A percentile compares a stretch with the other conserved stretches of the same genome.
These are phyloP conservation scores for Melampsora americana DNA, from an alignment of 1,284 basidiomycete species.

Conservation along the genomic window DNA sequence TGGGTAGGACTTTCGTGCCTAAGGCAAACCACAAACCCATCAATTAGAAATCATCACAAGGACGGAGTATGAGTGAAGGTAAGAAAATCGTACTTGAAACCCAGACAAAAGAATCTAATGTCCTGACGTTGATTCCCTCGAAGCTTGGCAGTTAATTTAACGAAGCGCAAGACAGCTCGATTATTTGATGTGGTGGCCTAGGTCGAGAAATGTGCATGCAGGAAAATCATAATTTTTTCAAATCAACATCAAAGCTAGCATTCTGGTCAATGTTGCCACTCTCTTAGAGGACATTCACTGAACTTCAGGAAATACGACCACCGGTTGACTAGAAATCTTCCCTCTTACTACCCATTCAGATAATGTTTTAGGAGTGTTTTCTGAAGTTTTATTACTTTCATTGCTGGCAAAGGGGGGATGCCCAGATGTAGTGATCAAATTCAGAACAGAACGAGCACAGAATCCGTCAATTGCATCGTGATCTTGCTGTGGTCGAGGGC, in stretches of 20 bases:
- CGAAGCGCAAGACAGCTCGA: constrained; percentile 26
- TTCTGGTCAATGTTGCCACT: not conserved
- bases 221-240: not conserved
- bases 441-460: not conserved
- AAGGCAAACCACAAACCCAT: not conserved
- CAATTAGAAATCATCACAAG: too few relatives aligned
- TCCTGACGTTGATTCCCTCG: constrained; percentile 11
- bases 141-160: constrained; percentile 8
- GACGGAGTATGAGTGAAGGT: too few relatives aligned
- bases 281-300: not conserved
- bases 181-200: constrained; percentile 42
- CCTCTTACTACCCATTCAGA: constrained; percentile 2
- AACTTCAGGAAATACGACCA: constrained; percentile 36
- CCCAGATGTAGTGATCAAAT: constrained; percentile 8
- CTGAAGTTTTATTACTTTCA: not conserved
- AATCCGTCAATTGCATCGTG: constrained; percentile 8
- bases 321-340: not conserved
- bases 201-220: not conserved
- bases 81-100: constrained; percentile 25
- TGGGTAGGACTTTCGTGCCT: constrained; percentile 31
- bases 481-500: not conserved
- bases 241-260: not conserved
- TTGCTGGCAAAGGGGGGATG: constrained; percentile 14
- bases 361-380: not conserved
- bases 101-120: constrained; percentile 26